Evolutionary conservation across 2,329 filamentous ascomycete species (phyloP).

Genomic region (Metarhizium humberi): DNA sequence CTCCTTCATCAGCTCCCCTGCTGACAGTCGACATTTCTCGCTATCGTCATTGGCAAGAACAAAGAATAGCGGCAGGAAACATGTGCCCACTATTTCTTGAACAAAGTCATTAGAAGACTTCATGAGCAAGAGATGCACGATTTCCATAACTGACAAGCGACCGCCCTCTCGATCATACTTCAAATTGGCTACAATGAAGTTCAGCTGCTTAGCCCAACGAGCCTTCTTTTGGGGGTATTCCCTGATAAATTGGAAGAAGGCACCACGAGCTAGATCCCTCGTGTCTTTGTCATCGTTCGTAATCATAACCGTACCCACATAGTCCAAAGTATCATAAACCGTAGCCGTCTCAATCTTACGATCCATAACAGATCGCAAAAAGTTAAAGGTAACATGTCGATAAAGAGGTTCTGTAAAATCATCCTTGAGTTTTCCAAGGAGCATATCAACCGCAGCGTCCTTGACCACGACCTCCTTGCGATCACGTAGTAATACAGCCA

Average conservation of each 20-base stretch:
- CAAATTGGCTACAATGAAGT: conserved; percentile 82
- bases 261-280: conserved; percentile 75
- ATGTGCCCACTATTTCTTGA: conserved; percentile 70
- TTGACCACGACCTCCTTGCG: conserved; percentile 66
- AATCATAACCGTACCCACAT: conserved; percentile 86
- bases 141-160: conserved; percentile 85
- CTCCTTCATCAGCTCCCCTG: conserved; percentile 68
- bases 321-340: conserved; percentile 86
- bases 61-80: conserved; percentile 80
- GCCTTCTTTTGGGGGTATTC: conserved; percentile 91
- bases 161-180: conserved; percentile 85
- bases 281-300: conserved; percentile 88
- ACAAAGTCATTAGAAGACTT: conserved; percentile 77
- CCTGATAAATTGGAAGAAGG: conserved; percentile 88
- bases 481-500: conserved; percentile 78
- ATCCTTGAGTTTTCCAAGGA: conserved; percentile 73
- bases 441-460: conserved; percentile 71
- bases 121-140: conserved; percentile 73
- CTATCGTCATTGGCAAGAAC: conserved; percentile 84
- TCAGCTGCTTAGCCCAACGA: conserved; percentile 80
- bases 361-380: conserved; percentile 78
- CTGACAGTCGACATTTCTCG: conserved; percentile 73
- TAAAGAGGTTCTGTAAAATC: conserved; percentile 89
- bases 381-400: conserved; percentile 90
- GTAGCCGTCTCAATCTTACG: conserved; percentile 76